Base-by-base conservation (phyloP, 805 yeast genomes). In the Ogataea dorogensis region DNA sequence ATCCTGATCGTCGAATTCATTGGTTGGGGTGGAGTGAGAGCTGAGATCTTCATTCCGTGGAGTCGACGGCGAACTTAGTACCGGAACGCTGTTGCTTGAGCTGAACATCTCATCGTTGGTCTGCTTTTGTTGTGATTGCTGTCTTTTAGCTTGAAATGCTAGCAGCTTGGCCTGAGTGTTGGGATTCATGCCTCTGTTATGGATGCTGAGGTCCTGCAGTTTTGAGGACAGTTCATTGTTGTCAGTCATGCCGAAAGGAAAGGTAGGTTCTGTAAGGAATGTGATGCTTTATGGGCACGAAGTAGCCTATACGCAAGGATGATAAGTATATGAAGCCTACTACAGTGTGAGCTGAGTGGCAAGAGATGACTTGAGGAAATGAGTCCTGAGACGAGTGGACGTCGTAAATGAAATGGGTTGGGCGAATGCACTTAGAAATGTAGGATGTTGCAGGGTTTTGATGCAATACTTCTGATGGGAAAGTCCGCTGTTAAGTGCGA, bases 141-240 rank as follows among this genome's bases (percentile, higher is more conserved):
- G 79, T 48, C 96, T 73, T 53, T 82, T 79, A 46, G 86, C 87
- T 59, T 88, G 96, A 51, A 89, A 85, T 0, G 95, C 96, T 58
- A 84, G 64, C 23, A 89, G 71, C 45, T 93, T 70, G 1, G 96
- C 96, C 59, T 88, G 96, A 25, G 87, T 74, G 44, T 85, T 91
- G 8, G 93, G 81, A 50, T 73, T 79, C 33, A 81, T 65, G 10
- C 65, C 59, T 21, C 68, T 56, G 22, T 44, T 50, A 27, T 51
- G 57, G 35, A 53, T 46, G 24, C 50, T 48, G 16, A 51, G 34
- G 28, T 53, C 58, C 17, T 48, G 49, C 24, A 50, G 24, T 27
- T 45, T 51, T 7, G 47, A 27, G 10, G 42, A 24, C 12, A 40
- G 24, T 13, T 47, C 51, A 36, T 26, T 33, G 28, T 29, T 38